Percentiles rank a stretch among this genome's conserved stretches.
phyloP scores from a whole-genome alignment of 306 rosid species.

The Prunus fruticosa region DNA sequence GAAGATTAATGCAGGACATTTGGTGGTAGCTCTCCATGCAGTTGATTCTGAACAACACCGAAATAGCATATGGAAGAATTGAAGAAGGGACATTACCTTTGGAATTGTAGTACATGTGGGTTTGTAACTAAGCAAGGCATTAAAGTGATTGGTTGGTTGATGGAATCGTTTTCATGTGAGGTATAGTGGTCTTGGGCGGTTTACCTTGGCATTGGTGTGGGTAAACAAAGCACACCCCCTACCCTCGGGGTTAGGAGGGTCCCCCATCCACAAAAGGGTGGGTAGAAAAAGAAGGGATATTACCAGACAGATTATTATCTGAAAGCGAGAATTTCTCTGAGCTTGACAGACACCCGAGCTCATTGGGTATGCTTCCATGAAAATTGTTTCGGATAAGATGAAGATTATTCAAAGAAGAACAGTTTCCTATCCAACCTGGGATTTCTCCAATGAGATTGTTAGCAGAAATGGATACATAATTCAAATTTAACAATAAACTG shows the following conservation, averaged over 20 bases:
- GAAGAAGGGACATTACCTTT: background rate
- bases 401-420: constrained; percentile 27
- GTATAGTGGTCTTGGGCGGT: too few species aligned
- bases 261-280: too few species aligned
- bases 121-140: too few species aligned
- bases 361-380: constrained; percentile 19
- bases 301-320: constrained; percentile 23
- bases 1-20: constrained; percentile 42
- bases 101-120: too few species aligned
- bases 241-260: too few species aligned
- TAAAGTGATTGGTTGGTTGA: too few species aligned
- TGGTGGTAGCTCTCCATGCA: constrained; percentile 42
- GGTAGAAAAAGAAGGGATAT: background rate
- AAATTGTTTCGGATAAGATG: constrained; percentile 16
- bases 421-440: constrained; percentile 38
- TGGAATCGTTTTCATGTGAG: too few species aligned
- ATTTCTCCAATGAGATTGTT: constrained; percentile 25
- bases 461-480: background rate
- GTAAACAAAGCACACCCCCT: too few species aligned
- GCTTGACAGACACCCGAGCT: constrained; percentile 12
- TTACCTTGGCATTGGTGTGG: too few species aligned
- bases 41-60: constrained; percentile 22
- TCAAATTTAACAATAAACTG: constrained; percentile 6
- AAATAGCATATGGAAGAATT: constrained; percentile 31
- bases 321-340: constrained; percentile 3